These are phyloP conservation scores for Yamadazyma friedrichii DNA, from an alignment of 1,139 yeast species.

Conservation along the genomic window DNA sequence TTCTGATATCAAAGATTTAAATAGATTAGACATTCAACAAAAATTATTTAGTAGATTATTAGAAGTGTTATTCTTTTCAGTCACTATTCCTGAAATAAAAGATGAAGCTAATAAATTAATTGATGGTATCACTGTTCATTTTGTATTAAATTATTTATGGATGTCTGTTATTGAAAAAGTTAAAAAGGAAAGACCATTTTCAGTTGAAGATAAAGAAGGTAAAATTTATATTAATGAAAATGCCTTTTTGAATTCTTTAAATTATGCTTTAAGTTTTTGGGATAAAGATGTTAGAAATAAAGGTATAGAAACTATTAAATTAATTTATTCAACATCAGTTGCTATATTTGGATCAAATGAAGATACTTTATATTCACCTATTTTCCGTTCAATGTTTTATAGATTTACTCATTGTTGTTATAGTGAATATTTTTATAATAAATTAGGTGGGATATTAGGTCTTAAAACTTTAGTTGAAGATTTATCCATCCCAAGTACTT, in stretches of 20 bases:
- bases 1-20: conserved; percentile 47
- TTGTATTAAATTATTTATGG: conserved; percentile 73
- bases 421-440: conserved; percentile 80
- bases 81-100: conserved; percentile 71
- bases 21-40: conserved; percentile 58
- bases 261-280: conserved; percentile 79
- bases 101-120: conserved; percentile 66
- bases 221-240: conserved; percentile 66
- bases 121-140: conserved; percentile 72
- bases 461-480: conserved; percentile 70
- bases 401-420: conserved; percentile 89
- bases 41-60: conserved; percentile 57
- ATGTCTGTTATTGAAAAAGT: conserved; percentile 71
- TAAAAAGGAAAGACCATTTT: conserved; percentile 68
- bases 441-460: conserved; percentile 89
- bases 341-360: conserved; percentile 66
- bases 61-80: conserved; percentile 71
- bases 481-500: conserved; percentile 62
- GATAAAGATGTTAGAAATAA: conserved; percentile 65
- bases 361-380: conserved; percentile 67
- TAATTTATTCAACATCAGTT: conserved; percentile 61
- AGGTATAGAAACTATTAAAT: conserved; percentile 66
- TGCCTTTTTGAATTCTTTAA: conserved; percentile 70
- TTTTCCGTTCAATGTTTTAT: conserved; percentile 74
- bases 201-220: conserved; percentile 80